Base-by-base conservation (phyloP, 305 asterid species). In the Ajuga reptans region DNA sequence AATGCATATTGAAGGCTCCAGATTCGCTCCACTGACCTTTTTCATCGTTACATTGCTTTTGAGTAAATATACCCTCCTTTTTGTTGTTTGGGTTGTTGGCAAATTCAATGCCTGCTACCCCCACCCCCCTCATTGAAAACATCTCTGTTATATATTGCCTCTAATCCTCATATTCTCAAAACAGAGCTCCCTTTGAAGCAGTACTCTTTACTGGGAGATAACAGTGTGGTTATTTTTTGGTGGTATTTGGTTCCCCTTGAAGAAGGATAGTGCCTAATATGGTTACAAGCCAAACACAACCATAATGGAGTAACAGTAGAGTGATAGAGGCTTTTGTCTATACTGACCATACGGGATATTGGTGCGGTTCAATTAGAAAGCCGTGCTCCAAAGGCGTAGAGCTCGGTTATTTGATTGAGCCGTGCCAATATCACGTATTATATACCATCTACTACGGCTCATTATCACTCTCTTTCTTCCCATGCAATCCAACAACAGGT, bases 381-480 rank as follows among this genome's bases (percentile, higher is more conserved):
- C 83, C 52, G 85, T 56, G 75, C 85, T 90, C 90, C 46, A 46
- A 42, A n/a, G 31, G 6, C 4, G 5, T 72, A 73, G 90, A 87
- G 85, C 78, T 64, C 85, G 52, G 85, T 82, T 85, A 73, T 91
- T 87, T 89, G 83, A 91, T 89, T 91, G 97, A 91, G 95, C 97
- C 97, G 96, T 85, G 96, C 95, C 97, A 91, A 91, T 91, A 91
- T 91, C 96, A 85, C 95, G 95, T 81, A 77, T 21, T 62, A 14
- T 3, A 37, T 63, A 17, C 7, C 60, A 33, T 57, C 34, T 58
- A 21, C 24, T 51, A 69, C 72, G 59, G 10, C 27, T 63, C 53
- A 56, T n/a, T 5, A 33, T 61, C 64, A 39, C 68, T 42, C 68
- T 64, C 66, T 24, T 34, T 54, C 75, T 60, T 66, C 69, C 58